Evolutionary conservation across 108 stramenopile genomes (phyloP).

Genomic region (Aureococcus anophagefferens): DNA sequence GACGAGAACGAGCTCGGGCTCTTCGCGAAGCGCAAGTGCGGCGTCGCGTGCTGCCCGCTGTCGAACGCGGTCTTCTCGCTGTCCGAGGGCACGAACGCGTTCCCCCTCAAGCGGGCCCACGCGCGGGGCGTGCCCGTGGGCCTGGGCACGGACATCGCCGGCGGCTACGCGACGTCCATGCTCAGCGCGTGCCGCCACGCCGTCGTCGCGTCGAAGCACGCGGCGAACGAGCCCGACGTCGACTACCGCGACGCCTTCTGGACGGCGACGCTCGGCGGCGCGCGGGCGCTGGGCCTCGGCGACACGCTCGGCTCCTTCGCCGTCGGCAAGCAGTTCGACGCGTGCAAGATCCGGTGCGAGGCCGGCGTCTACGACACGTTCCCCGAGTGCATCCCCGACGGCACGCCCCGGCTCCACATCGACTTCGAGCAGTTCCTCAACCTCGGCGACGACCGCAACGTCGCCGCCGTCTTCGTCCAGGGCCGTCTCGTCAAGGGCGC

Average conservation of each 20-base stretch:
- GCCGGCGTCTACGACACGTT: constrained; percentile 25
- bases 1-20: constrained; percentile 27
- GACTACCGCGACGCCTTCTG: constrained; percentile 55
- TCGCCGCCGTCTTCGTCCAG: constrained; percentile 28
- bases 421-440: constrained; percentile 47
- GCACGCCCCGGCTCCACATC: not conserved
- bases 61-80: constrained; percentile 43
- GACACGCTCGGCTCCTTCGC: constrained; percentile 42
- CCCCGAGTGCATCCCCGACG: not conserved
- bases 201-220: constrained; percentile 39
- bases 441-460: constrained; percentile 45
- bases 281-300: constrained; percentile 43
- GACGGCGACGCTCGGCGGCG: constrained; percentile 60
- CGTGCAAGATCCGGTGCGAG: constrained; percentile 25
- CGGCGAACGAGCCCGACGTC: constrained; percentile 2
- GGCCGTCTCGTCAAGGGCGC: too few species aligned
- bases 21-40: constrained; percentile 26
- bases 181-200: constrained; percentile 42
- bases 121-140: constrained; percentile 46
- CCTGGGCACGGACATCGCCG: constrained; percentile 62
- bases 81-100: constrained; percentile 5
- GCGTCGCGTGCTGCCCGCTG: constrained; percentile 56
- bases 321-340: constrained; percentile 56
- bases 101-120: constrained; percentile 10
- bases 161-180: constrained; percentile 55